A percentile compares a stretch with the other conserved stretches of the same genome.
Evolutionary conservation across 106 monocot species (phyloP).

Genomic region (Acorus calamus): DNA sequence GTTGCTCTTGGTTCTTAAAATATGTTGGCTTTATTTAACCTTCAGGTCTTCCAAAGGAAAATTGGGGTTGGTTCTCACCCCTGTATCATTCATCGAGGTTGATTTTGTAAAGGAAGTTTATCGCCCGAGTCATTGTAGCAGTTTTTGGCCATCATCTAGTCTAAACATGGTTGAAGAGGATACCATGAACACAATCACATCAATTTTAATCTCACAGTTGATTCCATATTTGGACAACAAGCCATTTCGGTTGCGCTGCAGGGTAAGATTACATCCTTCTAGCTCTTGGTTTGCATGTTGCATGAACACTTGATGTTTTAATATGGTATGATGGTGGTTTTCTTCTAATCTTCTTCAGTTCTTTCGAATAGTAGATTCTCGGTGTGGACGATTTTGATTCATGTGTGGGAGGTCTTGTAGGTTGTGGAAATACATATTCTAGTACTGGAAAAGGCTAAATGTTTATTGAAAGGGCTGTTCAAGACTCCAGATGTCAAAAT

Average conservation of each 20-base stretch:
- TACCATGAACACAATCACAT: conserved; percentile 6
- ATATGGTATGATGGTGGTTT: neutral
- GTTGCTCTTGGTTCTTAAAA: neutral
- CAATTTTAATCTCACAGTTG: conserved; percentile 30
- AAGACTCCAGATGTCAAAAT: conserved; percentile 25
- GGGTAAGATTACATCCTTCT: conserved; percentile 39
- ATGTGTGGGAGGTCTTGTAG: conserved; percentile 12
- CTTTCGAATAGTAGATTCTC: too few species aligned
- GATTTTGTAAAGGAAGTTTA: conserved; percentile 34
- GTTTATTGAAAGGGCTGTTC: neutral
- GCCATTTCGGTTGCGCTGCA: conserved; percentile 31
- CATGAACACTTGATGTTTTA: neutral
- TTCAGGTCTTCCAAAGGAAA: conserved; percentile 34
- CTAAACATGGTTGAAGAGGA: conserved; percentile 11
- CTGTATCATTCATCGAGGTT: conserved; percentile 58
- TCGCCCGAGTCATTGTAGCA: conserved; percentile 4
- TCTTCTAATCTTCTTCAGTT: too few species aligned
- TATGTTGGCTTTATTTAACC: neutral
- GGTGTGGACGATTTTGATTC: neutral
- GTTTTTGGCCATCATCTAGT: neutral
- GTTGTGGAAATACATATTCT: conserved; percentile 40
- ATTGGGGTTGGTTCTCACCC: conserved; percentile 38
- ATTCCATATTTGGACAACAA: conserved; percentile 7
- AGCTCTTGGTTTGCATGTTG: neutral
- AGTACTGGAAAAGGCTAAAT: conserved; percentile 28